Base-by-base conservation (phyloP, 2,329 filamentous ascomycete species). In the Aspergillus piperis region DNA sequence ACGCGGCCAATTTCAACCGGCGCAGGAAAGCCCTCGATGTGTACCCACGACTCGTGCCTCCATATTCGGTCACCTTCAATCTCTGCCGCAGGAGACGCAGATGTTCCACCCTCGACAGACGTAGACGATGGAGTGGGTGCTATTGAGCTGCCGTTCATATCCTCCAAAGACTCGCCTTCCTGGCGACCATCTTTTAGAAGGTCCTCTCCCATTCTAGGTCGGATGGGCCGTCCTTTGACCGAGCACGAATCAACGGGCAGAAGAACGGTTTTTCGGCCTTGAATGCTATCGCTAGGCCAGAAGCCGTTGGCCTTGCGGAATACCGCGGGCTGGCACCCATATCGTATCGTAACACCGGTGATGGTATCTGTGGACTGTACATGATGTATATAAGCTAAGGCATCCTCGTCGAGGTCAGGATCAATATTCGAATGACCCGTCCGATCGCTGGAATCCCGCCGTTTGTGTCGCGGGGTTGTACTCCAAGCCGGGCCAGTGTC, bases 271-370 rank as follows among this genome's bases (percentile, higher is more conserved):
- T 91, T 91, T 61, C 93, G 88, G 51, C 88, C 86, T 73, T 97
- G 94, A 38, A 98, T 89, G 64, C 87, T 92, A 72, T 98, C 95
- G 64, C 92, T 91, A 6, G 92, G 91, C 95, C 95, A 99, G 70
- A 99, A 87, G 10, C 95, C 87, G 73, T 99, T 99, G 41, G 92
- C 88, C 73, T 91, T 95, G 60, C 91, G 85, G 66, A 99, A 88
- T 2, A 90, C 84, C 51, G 93, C 89, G 58, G 92, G 88, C 64
- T 90, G 86, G 74, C 94, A 98, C 68, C 91, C 89, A 76, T 96
- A 99, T 68, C 89, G 90, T 65, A 99, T 88, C 55, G 95, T 90
- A 54, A 99, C 88, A 2, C 95, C 94, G 1, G 93, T 92, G 67
- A 98, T 88, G 1, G 92, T 98, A 77, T 99, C 95, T 48, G 85